These are phyloP conservation scores for Dipodascus albidus DNA, from an alignment of 805 yeast genomes.

Conservation along the genomic window DNA sequence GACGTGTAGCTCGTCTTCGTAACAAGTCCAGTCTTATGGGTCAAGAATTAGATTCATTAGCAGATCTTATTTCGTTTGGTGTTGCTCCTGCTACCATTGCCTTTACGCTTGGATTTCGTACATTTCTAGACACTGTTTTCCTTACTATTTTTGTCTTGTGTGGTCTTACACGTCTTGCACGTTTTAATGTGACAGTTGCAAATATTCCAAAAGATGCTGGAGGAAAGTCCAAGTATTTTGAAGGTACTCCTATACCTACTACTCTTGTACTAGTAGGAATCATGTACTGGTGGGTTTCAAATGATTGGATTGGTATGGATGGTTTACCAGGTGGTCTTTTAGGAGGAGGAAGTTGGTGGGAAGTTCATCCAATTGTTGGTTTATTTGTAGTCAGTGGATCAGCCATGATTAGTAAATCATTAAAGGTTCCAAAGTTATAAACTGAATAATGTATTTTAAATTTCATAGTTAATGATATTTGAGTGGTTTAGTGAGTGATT, in stretches of 20 bases:
- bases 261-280: constrained; percentile 60
- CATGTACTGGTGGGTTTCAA: constrained; percentile 58
- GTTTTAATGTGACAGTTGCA: constrained; percentile 90
- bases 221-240: constrained; percentile 87
- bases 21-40: constrained; percentile 90
- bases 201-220: constrained; percentile 79
- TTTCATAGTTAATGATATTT: too few species aligned
- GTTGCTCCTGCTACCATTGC: constrained; percentile 94
- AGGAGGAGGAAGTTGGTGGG: constrained; percentile 45
- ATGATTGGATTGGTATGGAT: constrained; percentile 25
- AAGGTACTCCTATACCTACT: constrained; percentile 94
- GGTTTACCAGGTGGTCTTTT: constrained; percentile 57
- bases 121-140: constrained; percentile 67
- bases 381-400: constrained; percentile 74
- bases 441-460: background rate
- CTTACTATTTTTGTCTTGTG: constrained; percentile 81
- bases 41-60: constrained; percentile 93
- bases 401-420: constrained; percentile 81
- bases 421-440: constrained; percentile 81
- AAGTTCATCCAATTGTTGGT: constrained; percentile 60
- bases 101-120: constrained; percentile 78
- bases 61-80: constrained; percentile 89
- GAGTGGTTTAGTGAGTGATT: too few species aligned
- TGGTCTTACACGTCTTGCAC: constrained; percentile 86
- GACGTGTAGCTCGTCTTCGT: constrained; percentile 91